These are phyloP conservation scores for Ascobolus immersus DNA, from an alignment of 495 filamentous ascomycete species.

Conservation along the genomic window DNA sequence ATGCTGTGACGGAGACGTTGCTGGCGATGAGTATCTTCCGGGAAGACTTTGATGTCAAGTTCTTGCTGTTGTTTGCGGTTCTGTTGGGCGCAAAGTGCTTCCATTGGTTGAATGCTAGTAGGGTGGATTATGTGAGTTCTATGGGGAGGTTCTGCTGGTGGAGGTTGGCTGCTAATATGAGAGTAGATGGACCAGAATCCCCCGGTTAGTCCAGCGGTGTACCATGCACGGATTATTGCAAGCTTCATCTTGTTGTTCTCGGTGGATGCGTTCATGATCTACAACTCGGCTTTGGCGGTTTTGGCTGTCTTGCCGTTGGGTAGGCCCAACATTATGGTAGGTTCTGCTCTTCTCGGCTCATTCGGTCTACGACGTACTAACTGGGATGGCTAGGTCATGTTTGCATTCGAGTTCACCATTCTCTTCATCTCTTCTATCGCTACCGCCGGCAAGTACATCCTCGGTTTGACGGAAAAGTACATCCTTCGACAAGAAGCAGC, in stretches of 20 bases:
- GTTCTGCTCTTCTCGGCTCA: not conserved
- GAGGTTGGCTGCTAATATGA: not conserved
- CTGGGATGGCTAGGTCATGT: constrained; percentile 39
- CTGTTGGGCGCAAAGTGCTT: constrained; percentile 88
- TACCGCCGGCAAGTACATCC: constrained; percentile 46
- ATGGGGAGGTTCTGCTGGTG: not conserved
- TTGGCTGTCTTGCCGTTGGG: constrained; percentile 60
- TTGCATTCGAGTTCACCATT: constrained; percentile 88
- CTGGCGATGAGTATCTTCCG: constrained; percentile 98
- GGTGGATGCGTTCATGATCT: constrained; percentile 53
- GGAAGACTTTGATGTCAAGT: constrained; percentile 79
- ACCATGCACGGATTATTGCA: constrained; percentile 55
- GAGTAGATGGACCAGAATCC: constrained; percentile 55
- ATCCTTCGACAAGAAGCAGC: constrained; percentile 40
- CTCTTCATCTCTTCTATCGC: constrained; percentile 55
- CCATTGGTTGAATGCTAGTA: constrained; percentile 90
- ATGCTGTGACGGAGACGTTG: constrained; percentile 85
- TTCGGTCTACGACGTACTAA: not conserved
- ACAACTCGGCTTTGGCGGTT: constrained; percentile 50
- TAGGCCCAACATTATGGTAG: constrained; percentile 79
- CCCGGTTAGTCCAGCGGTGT: constrained; percentile 66
- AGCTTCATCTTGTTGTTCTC: constrained; percentile 52
- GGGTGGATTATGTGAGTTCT: constrained; percentile 51
- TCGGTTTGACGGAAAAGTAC: constrained; percentile 54
- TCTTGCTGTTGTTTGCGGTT: constrained; percentile 81